Conservation (phyloP, 2,329 filamentous ascomycete species). For the Colletotrichum abscissum region DNA sequence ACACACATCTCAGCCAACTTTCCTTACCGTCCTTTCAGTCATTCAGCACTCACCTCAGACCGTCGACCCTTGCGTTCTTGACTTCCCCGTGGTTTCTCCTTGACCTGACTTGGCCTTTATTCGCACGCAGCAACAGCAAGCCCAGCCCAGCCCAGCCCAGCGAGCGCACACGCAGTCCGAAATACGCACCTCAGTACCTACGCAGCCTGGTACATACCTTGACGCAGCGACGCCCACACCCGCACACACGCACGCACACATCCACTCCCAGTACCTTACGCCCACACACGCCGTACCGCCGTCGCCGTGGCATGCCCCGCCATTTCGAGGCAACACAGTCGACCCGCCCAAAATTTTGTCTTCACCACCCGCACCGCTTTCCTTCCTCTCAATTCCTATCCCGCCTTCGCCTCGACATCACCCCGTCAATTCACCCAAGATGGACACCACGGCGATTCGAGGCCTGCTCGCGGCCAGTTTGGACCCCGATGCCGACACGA, state of each 20-base stretch:
- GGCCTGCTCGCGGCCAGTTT: slow-evolving; percentile 82
- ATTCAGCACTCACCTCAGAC: neutral
- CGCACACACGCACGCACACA: neutral
- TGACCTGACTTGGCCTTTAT: neutral
- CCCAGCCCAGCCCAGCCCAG: neutral
- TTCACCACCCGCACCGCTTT: slow-evolving; percentile 35
- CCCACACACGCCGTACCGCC: slow-evolving; percentile 10
- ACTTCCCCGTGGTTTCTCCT: neutral
- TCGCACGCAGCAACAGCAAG: neutral
- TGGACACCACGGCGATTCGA: slow-evolving; percentile 81
- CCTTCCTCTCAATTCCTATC: slow-evolving; percentile 37
- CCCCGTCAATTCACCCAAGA: slow-evolving; percentile 51
- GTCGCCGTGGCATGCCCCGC: slow-evolving; percentile 36
- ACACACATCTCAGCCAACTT: neutral
- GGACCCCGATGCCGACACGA: slow-evolving; percentile 78
- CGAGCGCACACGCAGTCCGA: neutral
- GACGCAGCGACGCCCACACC: neutral
- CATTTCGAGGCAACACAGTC: slow-evolving; percentile 37
- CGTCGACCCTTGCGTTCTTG: slow-evolving; percentile 4
- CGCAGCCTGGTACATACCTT: too few relatives aligned
- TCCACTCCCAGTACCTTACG: neutral
- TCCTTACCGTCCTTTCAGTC: neutral
- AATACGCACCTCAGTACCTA: neutral
- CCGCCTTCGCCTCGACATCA: slow-evolving; percentile 36
- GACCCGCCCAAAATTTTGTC: slow-evolving; percentile 39